A percentile compares a stretch with the other conserved stretches of the same genome.
These are phyloP conservation scores for Skeletonema menzelii DNA, from an alignment of 108 stramenopile genomes.

Conservation along the genomic window DNA sequence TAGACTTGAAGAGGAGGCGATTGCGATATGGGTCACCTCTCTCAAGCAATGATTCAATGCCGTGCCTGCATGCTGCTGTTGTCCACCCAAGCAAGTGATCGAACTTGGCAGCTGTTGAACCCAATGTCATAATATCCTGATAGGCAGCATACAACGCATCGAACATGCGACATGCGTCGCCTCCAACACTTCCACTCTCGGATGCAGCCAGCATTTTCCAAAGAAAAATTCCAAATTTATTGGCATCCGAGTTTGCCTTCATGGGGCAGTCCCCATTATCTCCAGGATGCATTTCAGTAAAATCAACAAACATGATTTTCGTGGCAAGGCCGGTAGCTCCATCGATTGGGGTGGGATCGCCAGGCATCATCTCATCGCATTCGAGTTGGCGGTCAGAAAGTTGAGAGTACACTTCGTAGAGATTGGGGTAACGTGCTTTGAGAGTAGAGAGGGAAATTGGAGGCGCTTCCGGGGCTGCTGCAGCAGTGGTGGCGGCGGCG, in stretches of 20 bases:
- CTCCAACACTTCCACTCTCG: constrained; percentile 16
- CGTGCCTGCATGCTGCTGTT: constrained; percentile 1
- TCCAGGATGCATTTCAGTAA: constrained; percentile 1
- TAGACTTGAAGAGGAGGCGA: constrained; percentile 16
- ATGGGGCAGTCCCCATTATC: not conserved
- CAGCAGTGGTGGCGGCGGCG: not conserved
- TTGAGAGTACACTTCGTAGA: not conserved
- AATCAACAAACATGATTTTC: constrained; percentile 10
- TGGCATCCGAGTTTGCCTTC: constrained; percentile 9
- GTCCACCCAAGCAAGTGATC: constrained; percentile 16
- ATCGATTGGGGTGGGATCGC: not conserved
- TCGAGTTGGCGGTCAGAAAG: constrained; percentile 11
- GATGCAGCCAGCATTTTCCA: constrained; percentile 10
- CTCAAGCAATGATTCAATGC: not conserved
- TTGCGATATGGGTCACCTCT: constrained; percentile 19
- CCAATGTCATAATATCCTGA: constrained; percentile 1
- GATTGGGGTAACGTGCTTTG: constrained; percentile 2
- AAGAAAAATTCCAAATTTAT: constrained; percentile 16
- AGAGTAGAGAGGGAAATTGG: constrained; percentile 23
- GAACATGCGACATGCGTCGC: constrained; percentile 23
- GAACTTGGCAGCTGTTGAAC: not conserved
- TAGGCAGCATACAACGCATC: constrained; percentile 9
- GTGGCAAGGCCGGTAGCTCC: constrained; percentile 16
- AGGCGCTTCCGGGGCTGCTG: not conserved
- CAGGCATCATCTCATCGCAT: not conserved